phyloP scores from a whole-genome alignment of 192 early-diverging fungal genomes.

The Chytriomyces confervae region DNA sequence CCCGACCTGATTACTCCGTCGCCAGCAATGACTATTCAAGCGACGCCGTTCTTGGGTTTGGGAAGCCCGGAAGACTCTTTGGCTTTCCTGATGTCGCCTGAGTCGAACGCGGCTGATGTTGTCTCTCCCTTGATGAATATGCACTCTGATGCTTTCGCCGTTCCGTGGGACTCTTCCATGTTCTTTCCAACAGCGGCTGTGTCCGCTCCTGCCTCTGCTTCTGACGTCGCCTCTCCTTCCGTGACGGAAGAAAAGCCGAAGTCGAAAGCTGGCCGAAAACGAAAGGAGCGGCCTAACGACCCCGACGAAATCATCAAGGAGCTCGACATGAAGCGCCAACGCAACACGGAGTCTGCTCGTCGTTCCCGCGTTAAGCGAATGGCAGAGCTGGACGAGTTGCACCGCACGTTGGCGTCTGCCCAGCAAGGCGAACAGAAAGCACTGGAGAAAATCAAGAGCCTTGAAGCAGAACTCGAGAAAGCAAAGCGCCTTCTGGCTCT shows the following conservation, averaged over 20 bases:
- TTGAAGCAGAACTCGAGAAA: constrained; percentile 21
- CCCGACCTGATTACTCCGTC: background rate
- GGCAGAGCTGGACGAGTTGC: constrained; percentile 83
- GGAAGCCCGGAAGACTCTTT: background rate
- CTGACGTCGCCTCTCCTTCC: background rate
- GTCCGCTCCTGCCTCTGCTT: background rate
- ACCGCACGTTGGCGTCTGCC: constrained; percentile 74
- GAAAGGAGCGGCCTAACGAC: constrained; percentile 50
- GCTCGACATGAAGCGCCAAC: constrained; percentile 54
- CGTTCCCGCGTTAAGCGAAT: constrained; percentile 85
- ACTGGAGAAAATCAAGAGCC: constrained; percentile 31
- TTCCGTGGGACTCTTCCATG: constrained; percentile 17
- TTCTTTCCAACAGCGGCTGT: background rate
- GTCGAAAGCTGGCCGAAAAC: constrained; percentile 48
- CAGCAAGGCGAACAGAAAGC: constrained; percentile 24
- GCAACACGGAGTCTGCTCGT: constrained; percentile 92
- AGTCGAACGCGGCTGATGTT: background rate
- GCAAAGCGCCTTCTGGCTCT: constrained; percentile 23
- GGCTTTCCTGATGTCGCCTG: background rate
- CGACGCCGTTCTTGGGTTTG: constrained; percentile 23
- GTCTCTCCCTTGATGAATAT: background rate
- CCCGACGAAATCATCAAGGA: constrained; percentile 44
- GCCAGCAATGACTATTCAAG: background rate
- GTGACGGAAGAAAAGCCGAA: constrained; percentile 28
- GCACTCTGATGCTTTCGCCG: constrained; percentile 6